These are phyloP conservation scores for Paradendryphiella salina DNA, from an alignment of 2,329 filamentous ascomycete species.

Conservation along the genomic window DNA sequence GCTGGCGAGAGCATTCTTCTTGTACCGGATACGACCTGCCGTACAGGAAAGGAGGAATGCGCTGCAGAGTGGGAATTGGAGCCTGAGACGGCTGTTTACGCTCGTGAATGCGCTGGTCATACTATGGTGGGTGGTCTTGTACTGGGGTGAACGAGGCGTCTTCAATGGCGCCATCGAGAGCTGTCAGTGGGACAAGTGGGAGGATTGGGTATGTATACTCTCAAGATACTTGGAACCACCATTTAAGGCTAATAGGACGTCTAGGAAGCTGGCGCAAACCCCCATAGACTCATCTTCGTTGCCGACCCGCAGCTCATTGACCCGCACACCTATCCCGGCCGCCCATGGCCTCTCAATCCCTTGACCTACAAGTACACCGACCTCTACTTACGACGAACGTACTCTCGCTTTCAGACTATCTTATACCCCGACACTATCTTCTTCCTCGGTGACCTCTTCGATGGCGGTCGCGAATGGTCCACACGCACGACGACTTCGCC, in stretches of 20 bases:
- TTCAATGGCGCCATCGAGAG: slow-evolving; percentile 70
- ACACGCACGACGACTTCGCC: slow-evolving; percentile 60
- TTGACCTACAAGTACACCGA: slow-evolving; percentile 77
- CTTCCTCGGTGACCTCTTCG: slow-evolving; percentile 93
- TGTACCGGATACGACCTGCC: slow-evolving; percentile 37
- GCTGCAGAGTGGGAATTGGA: slow-evolving; percentile 27
- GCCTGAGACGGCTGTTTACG: slow-evolving; percentile 29
- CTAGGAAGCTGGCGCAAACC: slow-evolving; percentile 75
- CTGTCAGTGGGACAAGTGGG: slow-evolving; percentile 87
- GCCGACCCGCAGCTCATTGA: slow-evolving; percentile 92
- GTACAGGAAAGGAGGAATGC: slow-evolving; percentile 18
- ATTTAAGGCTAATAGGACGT: slow-evolving; percentile 15
- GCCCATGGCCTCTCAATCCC: slow-evolving; percentile 71
- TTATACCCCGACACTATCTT: slow-evolving; percentile 85
- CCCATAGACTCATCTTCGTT: slow-evolving; percentile 81
- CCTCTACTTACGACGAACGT: slow-evolving; percentile 83
- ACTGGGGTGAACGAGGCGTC: slow-evolving; percentile 82
- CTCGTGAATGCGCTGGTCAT: slow-evolving; percentile 59
- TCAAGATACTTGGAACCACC: not conserved
- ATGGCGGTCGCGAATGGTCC: slow-evolving; percentile 94
- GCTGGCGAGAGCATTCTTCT: slow-evolving; percentile 34
- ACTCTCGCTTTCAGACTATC: slow-evolving; percentile 72
- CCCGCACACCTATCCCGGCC: slow-evolving; percentile 89
- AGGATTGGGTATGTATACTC: slow-evolving; percentile 72
- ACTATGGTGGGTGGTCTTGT: slow-evolving; percentile 75